Evolutionary conservation across 225 moss, liverwort and hornwort genomes (phyloP).

Genomic region (Neckera pumila): DNA sequence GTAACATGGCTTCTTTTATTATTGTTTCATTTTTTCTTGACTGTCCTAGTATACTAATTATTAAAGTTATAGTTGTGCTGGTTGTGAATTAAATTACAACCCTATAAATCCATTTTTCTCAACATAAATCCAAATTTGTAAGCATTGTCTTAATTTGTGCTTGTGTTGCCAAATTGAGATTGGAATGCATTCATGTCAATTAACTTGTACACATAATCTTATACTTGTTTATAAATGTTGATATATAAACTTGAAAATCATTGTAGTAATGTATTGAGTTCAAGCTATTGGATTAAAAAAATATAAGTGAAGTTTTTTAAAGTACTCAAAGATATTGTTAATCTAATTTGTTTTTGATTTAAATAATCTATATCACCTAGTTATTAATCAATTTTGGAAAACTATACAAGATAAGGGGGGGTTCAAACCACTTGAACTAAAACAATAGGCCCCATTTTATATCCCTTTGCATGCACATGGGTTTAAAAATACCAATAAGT

Average conservation of each 20-base stretch:
- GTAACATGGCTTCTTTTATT: fast-evolving
- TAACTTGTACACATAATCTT: fast-evolving
- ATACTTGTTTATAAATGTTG: not conserved
- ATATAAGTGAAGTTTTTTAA: not conserved
- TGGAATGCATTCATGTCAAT: not conserved
- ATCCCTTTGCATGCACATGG: not conserved
- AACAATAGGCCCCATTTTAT: not conserved
- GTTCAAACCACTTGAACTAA: not conserved
- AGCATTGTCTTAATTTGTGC: not conserved
- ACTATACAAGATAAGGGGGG: not conserved
- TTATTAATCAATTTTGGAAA: not conserved
- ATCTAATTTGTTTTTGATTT: not conserved
- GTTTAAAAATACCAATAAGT: not conserved
- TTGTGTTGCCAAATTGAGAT: fast-evolving
- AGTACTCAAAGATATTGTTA: not conserved
- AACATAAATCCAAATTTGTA: not conserved
- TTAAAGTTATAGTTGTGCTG: fast-evolving
- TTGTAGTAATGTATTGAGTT: not conserved
- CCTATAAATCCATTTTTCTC: not conserved
- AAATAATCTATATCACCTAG: fast-evolving
- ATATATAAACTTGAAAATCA: not conserved
- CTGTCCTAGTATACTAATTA: not conserved
- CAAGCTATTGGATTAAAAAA: not conserved
- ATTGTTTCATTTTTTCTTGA: not conserved
- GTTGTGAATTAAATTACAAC: not conserved